Evolutionary conservation across 345 rosid species (phyloP).

Genomic region (Nephelium lappaceum): DNA sequence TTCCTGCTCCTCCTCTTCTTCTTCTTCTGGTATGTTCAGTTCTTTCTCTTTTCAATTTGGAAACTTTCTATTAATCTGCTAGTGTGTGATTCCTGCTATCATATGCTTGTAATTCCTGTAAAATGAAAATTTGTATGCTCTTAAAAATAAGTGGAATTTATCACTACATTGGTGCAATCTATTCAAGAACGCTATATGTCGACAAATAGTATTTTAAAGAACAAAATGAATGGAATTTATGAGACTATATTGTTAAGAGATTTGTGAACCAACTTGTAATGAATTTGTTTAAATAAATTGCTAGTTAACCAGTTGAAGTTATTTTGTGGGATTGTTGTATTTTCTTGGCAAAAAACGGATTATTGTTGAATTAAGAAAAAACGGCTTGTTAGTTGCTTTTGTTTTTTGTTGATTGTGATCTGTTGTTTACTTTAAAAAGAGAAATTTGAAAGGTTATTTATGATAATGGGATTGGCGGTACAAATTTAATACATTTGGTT

Average conservation of each 20-base stretch:
- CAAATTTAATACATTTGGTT: not conserved
- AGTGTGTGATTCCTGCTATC: not conserved
- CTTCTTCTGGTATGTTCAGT: constrained; percentile 36
- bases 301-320: too few relatives aligned
- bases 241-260: not conserved
- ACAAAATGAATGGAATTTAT: too few relatives aligned
- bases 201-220: too few relatives aligned
- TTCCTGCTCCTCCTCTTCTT: constrained; percentile 57
- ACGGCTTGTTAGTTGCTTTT: not conserved
- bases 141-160: not conserved
- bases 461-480: not conserved
- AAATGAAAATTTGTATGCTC: not conserved
- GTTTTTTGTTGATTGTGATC: not conserved
- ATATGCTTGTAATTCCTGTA: not conserved
- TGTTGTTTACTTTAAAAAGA: too few relatives aligned
- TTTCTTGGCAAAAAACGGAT: too few relatives aligned
- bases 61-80: not conserved
- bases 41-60: not conserved
- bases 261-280: not conserved
- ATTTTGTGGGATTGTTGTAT: too few relatives aligned
- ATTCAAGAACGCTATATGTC: too few relatives aligned
- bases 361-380: too few relatives aligned
- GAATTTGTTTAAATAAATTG: too few relatives aligned
- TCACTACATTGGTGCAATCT: not conserved
- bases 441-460: not conserved